Evolutionary conservation across 2,329 filamentous ascomycete species (phyloP), one percentile per base, ranked within the genome.

Genomic region (Herpotrichia juniperi): DNA sequence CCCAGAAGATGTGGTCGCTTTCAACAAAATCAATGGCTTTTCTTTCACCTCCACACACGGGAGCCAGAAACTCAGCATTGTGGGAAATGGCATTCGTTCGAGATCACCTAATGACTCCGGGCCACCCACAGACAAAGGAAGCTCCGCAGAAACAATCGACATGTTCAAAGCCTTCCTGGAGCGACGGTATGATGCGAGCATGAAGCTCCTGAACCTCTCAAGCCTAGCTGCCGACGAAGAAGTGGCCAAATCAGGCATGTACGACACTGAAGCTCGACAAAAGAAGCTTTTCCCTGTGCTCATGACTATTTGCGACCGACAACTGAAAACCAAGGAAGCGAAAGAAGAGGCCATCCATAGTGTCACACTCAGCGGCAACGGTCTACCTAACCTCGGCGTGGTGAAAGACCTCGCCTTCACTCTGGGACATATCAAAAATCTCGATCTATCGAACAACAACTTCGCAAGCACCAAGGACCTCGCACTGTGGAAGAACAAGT

Each of bases 251-350:
- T 86, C 92, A 74, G 90, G 90, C 31, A 89, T 93, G 65, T 92
- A 96, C 69, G 83, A 86, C 56, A 85, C 79, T 53, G 84, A 83
- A 52, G 85, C 87, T 3, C 87, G 87, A 1, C 86, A 89, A 40
- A 84, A 89, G 57, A 99, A 97, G 72, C 90, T 96, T 56, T 97
- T 97, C 76, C 90, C 90, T 46, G 93, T 90, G 1, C 81, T 97
- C 56, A 96, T 97, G 90, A 86, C 85, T 53, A 87, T 97, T 42
- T 92, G 90, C 70, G 87, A 96, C 47, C 79, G 85, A 54, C 83
- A 88, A 16, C 96, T 96, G 77, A 87, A 88, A 60, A 87, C 83
- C 2, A 69, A 83, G 11, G 80, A 87, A 54, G 87, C 88, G 44
- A 93, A 93, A 72, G 83, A 86, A 44, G 87, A 92, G 42, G 88